Evolutionary conservation across 1,284 basidiomycete species (phyloP).

Genomic region (Trametes versicolor): DNA sequence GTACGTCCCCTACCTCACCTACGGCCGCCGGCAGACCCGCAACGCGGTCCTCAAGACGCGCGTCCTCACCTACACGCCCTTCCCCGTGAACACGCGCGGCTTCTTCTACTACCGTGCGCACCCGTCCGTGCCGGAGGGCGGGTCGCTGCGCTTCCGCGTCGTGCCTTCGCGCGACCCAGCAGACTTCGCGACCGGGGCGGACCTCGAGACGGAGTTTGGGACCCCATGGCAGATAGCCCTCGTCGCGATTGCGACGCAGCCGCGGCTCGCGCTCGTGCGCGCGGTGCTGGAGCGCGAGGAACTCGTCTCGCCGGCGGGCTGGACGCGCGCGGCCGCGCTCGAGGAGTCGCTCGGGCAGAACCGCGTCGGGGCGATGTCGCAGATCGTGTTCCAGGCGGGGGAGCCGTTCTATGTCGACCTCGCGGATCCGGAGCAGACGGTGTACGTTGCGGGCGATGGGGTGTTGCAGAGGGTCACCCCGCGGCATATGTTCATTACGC

Average conservation of each 20-base stretch:
- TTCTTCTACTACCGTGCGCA: constrained; percentile 25
- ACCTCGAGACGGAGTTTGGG: constrained; percentile 23
- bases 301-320: not conserved
- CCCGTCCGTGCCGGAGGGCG: constrained; percentile 12
- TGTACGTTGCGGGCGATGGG: not conserved
- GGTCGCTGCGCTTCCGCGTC: constrained; percentile 27
- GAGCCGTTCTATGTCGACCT: constrained; percentile 23
- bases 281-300: constrained; percentile 10
- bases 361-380: constrained; percentile 11
- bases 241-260: constrained; percentile 12
- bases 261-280: constrained; percentile 6
- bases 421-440: not conserved
- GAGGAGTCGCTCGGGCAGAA: not conserved
- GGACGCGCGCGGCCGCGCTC: constrained; percentile 1
- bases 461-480: not conserved
- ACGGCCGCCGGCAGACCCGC: not conserved
- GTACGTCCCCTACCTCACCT: not conserved
- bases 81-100: constrained; percentile 30
- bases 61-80: constrained; percentile 5
- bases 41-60: not conserved
- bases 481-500: not conserved
- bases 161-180: constrained; percentile 7
- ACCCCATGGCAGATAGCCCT: constrained; percentile 25
- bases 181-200: constrained; percentile 10
- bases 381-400: constrained; percentile 8